A percentile compares a stretch with the other conserved stretches of the same genome.
Evolutionary conservation across 139 green algal genomes (phyloP).

Genomic region (Chlamydomonas sphaeroides): DNA sequence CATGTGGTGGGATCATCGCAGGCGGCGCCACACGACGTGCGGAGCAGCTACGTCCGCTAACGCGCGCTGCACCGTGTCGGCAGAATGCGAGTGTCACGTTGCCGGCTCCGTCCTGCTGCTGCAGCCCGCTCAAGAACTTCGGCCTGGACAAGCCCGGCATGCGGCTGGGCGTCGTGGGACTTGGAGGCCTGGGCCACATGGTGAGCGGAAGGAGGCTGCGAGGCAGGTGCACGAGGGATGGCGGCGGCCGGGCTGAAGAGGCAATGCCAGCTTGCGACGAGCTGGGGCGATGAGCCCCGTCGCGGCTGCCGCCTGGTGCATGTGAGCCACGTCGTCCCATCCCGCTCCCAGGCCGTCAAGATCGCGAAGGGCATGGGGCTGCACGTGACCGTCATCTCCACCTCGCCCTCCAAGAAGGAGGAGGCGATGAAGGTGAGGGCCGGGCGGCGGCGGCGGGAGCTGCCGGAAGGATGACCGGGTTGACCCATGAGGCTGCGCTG

Average conservation of each 20-base stretch:
- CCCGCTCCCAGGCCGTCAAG: slow-evolving; percentile 71
- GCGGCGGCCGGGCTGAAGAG: not conserved
- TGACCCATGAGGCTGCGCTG: not conserved
- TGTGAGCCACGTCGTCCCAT: not conserved
- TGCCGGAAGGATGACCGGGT: not conserved
- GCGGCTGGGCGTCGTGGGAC: slow-evolving; percentile 77
- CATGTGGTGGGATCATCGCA: too few relatives aligned
- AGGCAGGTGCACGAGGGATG: not conserved
- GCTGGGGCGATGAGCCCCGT: too few relatives aligned
- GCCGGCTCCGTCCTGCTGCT: not conserved
- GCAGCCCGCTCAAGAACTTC: slow-evolving; percentile 73
- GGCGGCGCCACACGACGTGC: too few relatives aligned
- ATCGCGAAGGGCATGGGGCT: slow-evolving; percentile 76
- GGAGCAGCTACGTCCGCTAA: too few relatives aligned
- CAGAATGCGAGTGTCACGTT: too few relatives aligned
- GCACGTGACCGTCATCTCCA: slow-evolving; percentile 76
- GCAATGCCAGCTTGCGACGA: not conserved
- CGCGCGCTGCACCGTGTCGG: too few relatives aligned
- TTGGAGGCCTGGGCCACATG: slow-evolving; percentile 76
- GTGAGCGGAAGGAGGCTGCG: not conserved
- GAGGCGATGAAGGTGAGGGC: slow-evolving; percentile 60
- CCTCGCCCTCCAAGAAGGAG: slow-evolving; percentile 68
- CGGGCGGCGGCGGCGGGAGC: not conserved
- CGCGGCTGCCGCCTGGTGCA: not conserved
- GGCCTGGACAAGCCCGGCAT: slow-evolving; percentile 80